Evolutionary conservation across 176 grass and related monocot genomes (phyloP).

Genomic region (Dactylis glomerata): DNA sequence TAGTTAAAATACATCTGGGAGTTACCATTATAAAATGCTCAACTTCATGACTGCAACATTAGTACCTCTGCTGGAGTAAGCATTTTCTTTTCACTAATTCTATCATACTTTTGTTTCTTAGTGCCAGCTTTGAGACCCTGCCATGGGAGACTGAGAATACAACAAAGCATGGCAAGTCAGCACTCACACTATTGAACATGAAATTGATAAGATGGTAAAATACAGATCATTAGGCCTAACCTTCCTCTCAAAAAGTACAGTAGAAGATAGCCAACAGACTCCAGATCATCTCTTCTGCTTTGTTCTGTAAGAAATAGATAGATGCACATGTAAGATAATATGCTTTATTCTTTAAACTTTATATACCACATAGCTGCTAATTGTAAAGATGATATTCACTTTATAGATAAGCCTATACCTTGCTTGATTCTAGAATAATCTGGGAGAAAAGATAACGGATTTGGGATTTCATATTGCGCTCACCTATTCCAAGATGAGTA

Average conservation of each 20-base stretch:
- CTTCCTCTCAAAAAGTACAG: constrained; percentile 95
- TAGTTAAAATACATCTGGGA: constrained; percentile 22
- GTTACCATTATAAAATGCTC: constrained; percentile 5
- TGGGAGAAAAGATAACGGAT: background rate
- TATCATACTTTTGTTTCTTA: constrained; percentile 96
- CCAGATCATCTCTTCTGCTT: constrained; percentile 99
- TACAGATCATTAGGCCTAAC: constrained; percentile 47
- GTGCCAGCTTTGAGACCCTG: constrained; percentile 95
- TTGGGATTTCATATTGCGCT: constrained; percentile 20
- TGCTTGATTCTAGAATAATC: background rate
- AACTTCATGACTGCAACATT: constrained; percentile 16
- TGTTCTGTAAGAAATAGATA: constrained; percentile 65
- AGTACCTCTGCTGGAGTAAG: constrained; percentile 89
- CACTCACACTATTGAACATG: constrained; percentile 13
- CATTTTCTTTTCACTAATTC: constrained; percentile 99
- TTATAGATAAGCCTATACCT: background rate
- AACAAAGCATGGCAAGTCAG: constrained; percentile 31
- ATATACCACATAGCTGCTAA: background rate
- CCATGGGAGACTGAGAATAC: constrained; percentile 79
- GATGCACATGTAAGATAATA: constrained; percentile 16
- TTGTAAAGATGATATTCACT: constrained; percentile 18
- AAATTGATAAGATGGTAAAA: constrained; percentile 7
- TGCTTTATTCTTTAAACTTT: background rate
- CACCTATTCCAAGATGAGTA: constrained; percentile 99
- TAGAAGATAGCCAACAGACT: constrained; percentile 93